A percentile compares a stretch with the other conserved stretches of the same genome.
Evolutionary conservation across 192 early-diverging fungal species (phyloP).

Genomic region (Spizellomyces sp.): DNA sequence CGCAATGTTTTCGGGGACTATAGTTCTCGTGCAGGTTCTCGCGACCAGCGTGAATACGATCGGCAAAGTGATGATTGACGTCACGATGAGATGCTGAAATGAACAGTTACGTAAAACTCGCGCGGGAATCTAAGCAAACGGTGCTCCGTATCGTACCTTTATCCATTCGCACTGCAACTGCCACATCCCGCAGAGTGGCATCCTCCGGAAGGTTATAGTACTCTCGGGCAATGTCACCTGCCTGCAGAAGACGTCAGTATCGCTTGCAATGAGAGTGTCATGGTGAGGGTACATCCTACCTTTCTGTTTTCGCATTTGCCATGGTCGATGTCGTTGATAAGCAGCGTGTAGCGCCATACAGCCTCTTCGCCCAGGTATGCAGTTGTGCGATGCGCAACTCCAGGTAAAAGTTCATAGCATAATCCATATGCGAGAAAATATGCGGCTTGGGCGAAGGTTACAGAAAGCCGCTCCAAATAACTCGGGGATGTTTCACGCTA

Average conservation of each 20-base stretch:
- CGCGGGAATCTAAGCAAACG: no score
- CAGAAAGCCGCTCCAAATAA: conserved; percentile 48
- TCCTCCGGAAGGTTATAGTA: conserved; percentile 74
- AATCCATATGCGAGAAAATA: conserved; percentile 88
- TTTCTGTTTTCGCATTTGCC: conserved; percentile 72
- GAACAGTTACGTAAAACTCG: no score
- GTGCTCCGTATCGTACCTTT: conserved; percentile 42
- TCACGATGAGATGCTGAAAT: conserved; percentile 70
- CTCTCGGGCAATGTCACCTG: conserved; percentile 78
- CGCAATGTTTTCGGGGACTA: no score
- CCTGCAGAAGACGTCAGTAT: conserved; percentile 68
- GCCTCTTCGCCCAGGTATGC: conserved; percentile 96
- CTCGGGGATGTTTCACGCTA: conserved; percentile 17
- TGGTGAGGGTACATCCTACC: conserved; percentile 8
- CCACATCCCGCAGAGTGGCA: conserved; percentile 83
- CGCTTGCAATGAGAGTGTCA: no score
- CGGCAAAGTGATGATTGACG: conserved; percentile 67
- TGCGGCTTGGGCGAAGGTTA: conserved; percentile 78
- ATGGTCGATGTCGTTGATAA: conserved; percentile 51
- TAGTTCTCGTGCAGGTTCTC: no score
- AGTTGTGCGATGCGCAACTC: conserved; percentile 78
- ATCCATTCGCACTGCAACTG: conserved; percentile 85
- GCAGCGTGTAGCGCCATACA: conserved; percentile 82
- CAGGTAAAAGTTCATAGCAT: conserved; percentile 75
- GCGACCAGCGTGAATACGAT: no score